A percentile compares a stretch with the other conserved stretches of the same genome.
Evolutionary conservation across 768 basidiomycete species (phyloP).

Genomic region (Tulasnella sp.): DNA sequence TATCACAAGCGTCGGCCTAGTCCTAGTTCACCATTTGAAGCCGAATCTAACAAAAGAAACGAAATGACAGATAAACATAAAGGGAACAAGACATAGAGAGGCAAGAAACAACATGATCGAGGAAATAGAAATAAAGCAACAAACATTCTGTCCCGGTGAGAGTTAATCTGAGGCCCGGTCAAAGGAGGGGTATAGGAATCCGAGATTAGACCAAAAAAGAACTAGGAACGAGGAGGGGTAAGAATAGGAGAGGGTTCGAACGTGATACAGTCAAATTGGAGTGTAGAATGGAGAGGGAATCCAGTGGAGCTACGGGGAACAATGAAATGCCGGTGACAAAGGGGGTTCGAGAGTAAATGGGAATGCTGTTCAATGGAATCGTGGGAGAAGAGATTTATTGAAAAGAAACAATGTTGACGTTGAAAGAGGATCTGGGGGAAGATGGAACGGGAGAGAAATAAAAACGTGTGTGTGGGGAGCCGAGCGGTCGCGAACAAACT

Average conservation of each 20-base stretch:
- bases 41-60: too few species aligned
- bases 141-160: too few species aligned
- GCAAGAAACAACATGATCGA: not conserved
- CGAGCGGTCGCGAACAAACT: not conserved
- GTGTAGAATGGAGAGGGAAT: not conserved
- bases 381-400: not conserved
- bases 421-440: not conserved
- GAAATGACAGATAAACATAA: too few species aligned
- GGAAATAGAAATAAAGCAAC: not conserved
- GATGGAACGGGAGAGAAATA: not conserved
- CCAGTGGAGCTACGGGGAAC: not conserved
- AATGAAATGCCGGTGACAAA: not conserved
- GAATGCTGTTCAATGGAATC: rapidly evolving
- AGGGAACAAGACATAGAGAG: too few species aligned
- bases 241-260: too few species aligned
- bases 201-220: too few species aligned
- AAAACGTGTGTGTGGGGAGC: not conserved
- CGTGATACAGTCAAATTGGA: not conserved
- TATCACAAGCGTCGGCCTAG: too few species aligned
- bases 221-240: not conserved
- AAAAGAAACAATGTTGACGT: not conserved
- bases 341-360: not conserved
- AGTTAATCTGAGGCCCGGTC: too few species aligned
- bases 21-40: too few species aligned
- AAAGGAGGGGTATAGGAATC: not conserved